Evolutionary conservation across 176 grass and related monocot genomes (phyloP).

Genomic region (Saccharum spontaneum): DNA sequence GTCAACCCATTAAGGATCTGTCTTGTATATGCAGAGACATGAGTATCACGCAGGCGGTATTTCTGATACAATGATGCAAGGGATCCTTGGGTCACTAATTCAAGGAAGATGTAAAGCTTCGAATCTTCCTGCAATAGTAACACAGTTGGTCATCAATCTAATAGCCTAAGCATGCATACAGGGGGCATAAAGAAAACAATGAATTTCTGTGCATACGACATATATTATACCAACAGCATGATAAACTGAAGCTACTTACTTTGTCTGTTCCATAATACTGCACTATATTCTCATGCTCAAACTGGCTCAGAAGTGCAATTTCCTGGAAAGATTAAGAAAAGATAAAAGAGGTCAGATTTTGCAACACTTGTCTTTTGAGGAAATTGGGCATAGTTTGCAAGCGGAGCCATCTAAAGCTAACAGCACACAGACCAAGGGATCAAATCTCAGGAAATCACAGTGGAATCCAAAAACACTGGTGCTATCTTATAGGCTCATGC

Average conservation of each 20-base stretch:
- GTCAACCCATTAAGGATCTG: conserved; percentile 83
- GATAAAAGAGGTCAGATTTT: neutral
- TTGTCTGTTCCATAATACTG: conserved; percentile 89
- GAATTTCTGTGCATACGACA: neutral
- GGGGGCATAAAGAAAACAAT: neutral
- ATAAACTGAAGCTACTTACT: conserved; percentile 50
- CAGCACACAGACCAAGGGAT: neutral
- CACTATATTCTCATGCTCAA: conserved; percentile 97
- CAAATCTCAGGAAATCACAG: neutral
- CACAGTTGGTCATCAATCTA: conserved; percentile 17
- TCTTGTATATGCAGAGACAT: conserved; percentile 81
- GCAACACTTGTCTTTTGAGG: neutral
- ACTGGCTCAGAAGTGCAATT: conserved; percentile 86
- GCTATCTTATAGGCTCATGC: neutral
- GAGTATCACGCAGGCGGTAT: conserved; percentile 57
- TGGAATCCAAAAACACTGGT: neutral
- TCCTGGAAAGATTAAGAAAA: conserved; percentile 62
- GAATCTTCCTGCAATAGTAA: conserved; percentile 70
- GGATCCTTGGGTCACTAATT: conserved; percentile 92
- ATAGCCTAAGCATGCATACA: neutral
- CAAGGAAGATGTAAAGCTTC: conserved; percentile 87
- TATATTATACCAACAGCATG: conserved; percentile 18
- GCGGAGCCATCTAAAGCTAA: neutral
- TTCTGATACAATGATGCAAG: conserved; percentile 77
- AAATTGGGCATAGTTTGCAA: neutral